Percentiles rank a stretch among this genome's conserved stretches.
Evolutionary conservation across 805 yeast species (phyloP).

Genomic region (Myxozyma melibiosi): DNA sequence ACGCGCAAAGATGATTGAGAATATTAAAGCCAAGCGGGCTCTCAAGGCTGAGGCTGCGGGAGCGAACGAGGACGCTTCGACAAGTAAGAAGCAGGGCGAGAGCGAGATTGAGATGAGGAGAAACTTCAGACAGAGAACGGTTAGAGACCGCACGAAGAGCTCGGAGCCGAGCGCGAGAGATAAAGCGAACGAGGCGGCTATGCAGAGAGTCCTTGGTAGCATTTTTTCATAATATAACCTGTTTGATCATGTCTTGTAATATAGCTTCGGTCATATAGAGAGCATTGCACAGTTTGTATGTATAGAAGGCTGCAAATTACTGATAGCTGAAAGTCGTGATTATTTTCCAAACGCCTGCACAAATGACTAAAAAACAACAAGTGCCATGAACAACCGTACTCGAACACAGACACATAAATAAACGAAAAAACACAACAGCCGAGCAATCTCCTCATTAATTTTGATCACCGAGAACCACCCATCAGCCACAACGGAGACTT

Average conservation of each 20-base stretch:
- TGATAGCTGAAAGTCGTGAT: no score
- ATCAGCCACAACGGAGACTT: no score
- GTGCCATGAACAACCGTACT: no score
- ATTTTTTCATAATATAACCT: conserved; percentile 27
- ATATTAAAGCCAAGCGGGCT: conserved; percentile 58
- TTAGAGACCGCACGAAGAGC: conserved; percentile 43
- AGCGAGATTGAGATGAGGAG: conserved; percentile 52
- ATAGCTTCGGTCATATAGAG: no score
- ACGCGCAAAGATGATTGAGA: conserved; percentile 74
- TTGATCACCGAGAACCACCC: no score
- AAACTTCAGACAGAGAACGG: conserved; percentile 69
- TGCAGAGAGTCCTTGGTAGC: conserved; percentile 19
- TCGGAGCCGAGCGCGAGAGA: conserved; percentile 15
- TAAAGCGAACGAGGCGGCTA: conserved; percentile 19
- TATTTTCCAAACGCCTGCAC: no score
- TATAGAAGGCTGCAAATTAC: no score
- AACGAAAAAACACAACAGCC: neutral
- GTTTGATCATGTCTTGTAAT: neutral
- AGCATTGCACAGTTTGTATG: no score
- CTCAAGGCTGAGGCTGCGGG: conserved; percentile 41
- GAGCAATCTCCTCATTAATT: neutral
- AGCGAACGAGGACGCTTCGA: conserved; percentile 19
- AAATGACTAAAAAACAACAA: no score
- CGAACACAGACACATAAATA: neutral
- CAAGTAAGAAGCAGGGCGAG: conserved; percentile 27